Percentiles rank a stretch among this genome's conserved stretches.
phyloP scores from a whole-genome alignment of 1,139 yeast genomes.

The Suhomyces atakaporum region DNA sequence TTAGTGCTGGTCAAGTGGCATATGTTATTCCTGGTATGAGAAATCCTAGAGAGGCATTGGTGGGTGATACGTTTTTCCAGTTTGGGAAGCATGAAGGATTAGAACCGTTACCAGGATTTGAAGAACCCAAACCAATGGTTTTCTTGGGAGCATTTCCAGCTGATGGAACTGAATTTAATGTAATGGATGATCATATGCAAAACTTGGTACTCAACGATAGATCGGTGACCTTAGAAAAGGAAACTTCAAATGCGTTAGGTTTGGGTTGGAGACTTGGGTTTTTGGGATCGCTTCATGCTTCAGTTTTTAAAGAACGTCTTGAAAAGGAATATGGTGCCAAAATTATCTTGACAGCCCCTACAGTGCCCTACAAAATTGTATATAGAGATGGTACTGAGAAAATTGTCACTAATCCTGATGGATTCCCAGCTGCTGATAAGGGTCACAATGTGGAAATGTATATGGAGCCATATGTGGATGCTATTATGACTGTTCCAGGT shows the following conservation, averaged over 20 bases:
- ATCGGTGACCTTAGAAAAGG: slow-evolving; percentile 85
- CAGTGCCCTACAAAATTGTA: slow-evolving; percentile 84
- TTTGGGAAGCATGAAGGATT: slow-evolving; percentile 61
- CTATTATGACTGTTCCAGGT: slow-evolving; percentile 86
- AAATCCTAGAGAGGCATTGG: slow-evolving; percentile 78
- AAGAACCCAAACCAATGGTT: slow-evolving; percentile 97
- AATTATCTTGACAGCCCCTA: slow-evolving; percentile 90
- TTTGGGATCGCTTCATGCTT: slow-evolving; percentile 90
- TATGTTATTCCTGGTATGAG: slow-evolving; percentile 94
- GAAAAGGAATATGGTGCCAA: slow-evolving; percentile 94
- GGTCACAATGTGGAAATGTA: slow-evolving; percentile 53
- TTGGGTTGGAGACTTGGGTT: slow-evolving; percentile 98
- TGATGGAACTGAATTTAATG: slow-evolving; percentile 87
- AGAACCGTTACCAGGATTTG: slow-evolving; percentile 89
- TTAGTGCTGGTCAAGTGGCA: slow-evolving; percentile 92
- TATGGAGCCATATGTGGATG: slow-evolving; percentile 89
- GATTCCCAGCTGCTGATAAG: slow-evolving; percentile 68
- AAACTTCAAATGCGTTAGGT: slow-evolving; percentile 91
- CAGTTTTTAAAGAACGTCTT: slow-evolving; percentile 87
- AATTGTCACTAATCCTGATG: slow-evolving; percentile 84
- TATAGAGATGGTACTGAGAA: slow-evolving; percentile 64
- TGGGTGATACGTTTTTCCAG: slow-evolving; percentile 88
- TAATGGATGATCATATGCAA: slow-evolving; percentile 85
- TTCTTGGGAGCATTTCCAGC: slow-evolving; percentile 98
- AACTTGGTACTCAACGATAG: slow-evolving; percentile 89